Percentiles rank a stretch among this genome's conserved stretches.
These are phyloP conservation scores for Stromatinia cepivora DNA, from an alignment of 2,329 filamentous ascomycete species.

Conservation along the genomic window DNA sequence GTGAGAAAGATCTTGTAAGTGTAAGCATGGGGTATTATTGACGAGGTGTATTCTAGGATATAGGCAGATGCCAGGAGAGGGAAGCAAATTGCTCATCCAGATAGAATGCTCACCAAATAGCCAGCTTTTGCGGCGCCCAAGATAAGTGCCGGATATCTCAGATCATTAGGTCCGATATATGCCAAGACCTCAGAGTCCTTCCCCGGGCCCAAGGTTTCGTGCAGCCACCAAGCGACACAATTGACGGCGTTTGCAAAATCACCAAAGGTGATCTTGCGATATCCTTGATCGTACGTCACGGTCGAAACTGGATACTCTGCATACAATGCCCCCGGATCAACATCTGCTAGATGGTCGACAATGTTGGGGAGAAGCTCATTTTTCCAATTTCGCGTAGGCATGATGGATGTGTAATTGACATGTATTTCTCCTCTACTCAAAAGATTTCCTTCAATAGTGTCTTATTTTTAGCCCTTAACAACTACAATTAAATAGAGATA, in stretches of 20 bases:
- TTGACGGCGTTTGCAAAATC: slow-evolving; percentile 30
- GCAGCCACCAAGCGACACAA: slow-evolving; percentile 28
- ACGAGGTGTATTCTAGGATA: background rate
- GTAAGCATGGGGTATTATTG: background rate
- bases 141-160: slow-evolving; percentile 7
- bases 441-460: background rate
- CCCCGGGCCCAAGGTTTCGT: slow-evolving; percentile 19
- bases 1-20: background rate
- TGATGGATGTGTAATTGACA: background rate
- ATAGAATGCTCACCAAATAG: background rate
- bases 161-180: slow-evolving; percentile 44
- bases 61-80: too few species aligned
- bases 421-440: background rate
- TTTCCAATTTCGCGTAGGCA: background rate
- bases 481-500: background rate
- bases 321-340: slow-evolving; percentile 1
- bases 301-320: slow-evolving; percentile 15
- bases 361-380: background rate
- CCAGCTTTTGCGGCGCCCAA: slow-evolving; percentile 15
- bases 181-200: slow-evolving; percentile 44
- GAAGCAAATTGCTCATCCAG: background rate
- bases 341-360: background rate
- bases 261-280: slow-evolving; percentile 22
- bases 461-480: background rate
- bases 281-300: slow-evolving; percentile 14